Base-by-base conservation (phyloP, 2,329 filamentous ascomycete genomes). In the Geosmithia flava region DNA sequence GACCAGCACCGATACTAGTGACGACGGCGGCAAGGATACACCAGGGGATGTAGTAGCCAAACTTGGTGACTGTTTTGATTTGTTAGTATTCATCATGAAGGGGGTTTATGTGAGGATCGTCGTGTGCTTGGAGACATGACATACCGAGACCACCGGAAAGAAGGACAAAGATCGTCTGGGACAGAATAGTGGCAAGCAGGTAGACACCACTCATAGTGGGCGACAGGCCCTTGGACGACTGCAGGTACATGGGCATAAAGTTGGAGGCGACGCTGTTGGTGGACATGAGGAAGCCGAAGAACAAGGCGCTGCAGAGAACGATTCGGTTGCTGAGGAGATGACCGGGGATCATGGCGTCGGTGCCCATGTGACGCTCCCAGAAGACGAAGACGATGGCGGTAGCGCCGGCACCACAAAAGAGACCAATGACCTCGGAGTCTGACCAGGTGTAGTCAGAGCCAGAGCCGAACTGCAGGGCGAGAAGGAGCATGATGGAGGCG, bases 191-290 rank as follows among this genome's bases (percentile, higher is more conserved):
- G 3, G 59, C 53, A 16, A 66, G 54, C 40, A 57, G 53, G 47
- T 56, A 53, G 13, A 63, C 55, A 27, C 61, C 61, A 15, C 57
- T 59, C 49, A 53, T 53, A 3, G 50, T 45, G 4, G 54, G 51
- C 11, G 49, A 47, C 3, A 62, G 62, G 15, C 62, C 62, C 51
- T 62, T 63, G 52, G 75, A 61, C 44, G 64, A 61, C 59, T 75
- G 68, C 55, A 75, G 70, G 62, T 69, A 74, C 49, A 73, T 63
- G 1, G 71, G 69, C 7, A 74, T 57, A 51, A 69, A 70, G 56
- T 67, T 68, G 19, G 68, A 55, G 3, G 64, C 57, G 5, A 70
- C 53, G 51, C 73, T 68, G 49, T 68, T 68, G 13, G 61, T 56
- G 6, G 64, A 62, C 27, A 66, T 64, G 19, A 71, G 61, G 47